Base-by-base conservation (phyloP, 225 moss, liverwort and hornwort genomes). In the Pseudoscleropodium purum region DNA sequence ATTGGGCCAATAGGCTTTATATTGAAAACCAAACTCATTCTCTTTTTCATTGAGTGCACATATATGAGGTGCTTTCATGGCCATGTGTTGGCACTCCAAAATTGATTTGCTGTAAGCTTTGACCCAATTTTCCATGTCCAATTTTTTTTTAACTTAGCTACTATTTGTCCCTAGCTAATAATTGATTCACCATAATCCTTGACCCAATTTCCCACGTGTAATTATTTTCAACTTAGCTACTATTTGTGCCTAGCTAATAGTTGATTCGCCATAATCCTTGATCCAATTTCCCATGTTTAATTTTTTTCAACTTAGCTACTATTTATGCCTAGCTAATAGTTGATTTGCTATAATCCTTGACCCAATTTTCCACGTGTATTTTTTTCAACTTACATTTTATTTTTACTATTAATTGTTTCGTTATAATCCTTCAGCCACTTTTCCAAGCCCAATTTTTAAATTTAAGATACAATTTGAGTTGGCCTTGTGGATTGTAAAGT, bases 41-140 rank as follows among this genome's bases (percentile, higher is more conserved):
- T 49, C 7, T 51, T 73, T 41, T 43, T 43, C 41, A 73, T 15
- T 9, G 16, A 15, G 15, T 43, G 26, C 16, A 0, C 3, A 1
- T 4, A 43, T 43, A 27, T 15, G 15, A 26, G 14, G 15, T 41
- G 1, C 26, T 26, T 72, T 41, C 15, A 70, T 24, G 1, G 25
- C 5, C 2, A 3, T 41, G 8, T 41, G 41, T 26, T 25, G 21
- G 12, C 7, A 4, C 13, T 13, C 7, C 13, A 69, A 36, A 45
- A 74, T 45, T 18, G 29, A 30, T 45, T 47, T 4, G 2, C 7
- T 4, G 11, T 13, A 19, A 76, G 31, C 20, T 8, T 49, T 19
- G 19, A 8, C 3, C 31, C 5, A 45, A 45, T 29, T 74, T 23
- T 0, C 2, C 5, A 37, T 0, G 3, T 5, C 19, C 20, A 34